A percentile compares a stretch with the other conserved stretches of the same genome.
Conservation (phyloP, 2,329 filamentous ascomycete species). For the Dothideomycetidae sp. region DNA sequence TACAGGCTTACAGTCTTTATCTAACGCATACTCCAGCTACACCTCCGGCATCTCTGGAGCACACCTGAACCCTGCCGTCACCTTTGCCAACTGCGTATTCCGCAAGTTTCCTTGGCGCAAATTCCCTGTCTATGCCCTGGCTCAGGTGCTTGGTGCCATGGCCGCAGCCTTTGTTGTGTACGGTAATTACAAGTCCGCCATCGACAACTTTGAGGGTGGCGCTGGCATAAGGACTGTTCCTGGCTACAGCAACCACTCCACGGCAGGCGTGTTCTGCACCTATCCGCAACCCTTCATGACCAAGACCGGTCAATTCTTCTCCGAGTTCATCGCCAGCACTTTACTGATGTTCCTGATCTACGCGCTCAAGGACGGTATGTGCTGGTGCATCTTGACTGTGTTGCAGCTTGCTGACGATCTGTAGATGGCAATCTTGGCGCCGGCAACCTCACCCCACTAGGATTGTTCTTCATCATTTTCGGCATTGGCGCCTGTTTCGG, state of each 20-base stretch:
- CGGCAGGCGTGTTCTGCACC: conserved; percentile 55
- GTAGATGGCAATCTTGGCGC: conserved; percentile 21
- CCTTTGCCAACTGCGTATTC: conserved; percentile 53
- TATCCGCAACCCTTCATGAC: conserved; percentile 51
- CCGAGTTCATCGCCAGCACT: conserved; percentile 51
- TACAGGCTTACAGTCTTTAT: conserved; percentile 51
- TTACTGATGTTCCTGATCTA: conserved; percentile 59
- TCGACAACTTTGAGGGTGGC: conserved; percentile 48
- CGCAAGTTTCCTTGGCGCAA: conserved; percentile 55
- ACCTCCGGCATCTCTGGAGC: conserved; percentile 50
- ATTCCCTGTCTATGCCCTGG: conserved; percentile 51
- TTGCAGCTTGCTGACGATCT: background rate
- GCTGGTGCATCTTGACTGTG: background rate
- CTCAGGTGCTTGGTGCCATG: conserved; percentile 55
- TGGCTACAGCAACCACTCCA: conserved; percentile 37
- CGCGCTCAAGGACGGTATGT: conserved; percentile 43
- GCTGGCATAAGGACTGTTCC: conserved; percentile 48
- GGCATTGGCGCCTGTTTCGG: conserved; percentile 54
- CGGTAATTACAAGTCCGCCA: conserved; percentile 41
- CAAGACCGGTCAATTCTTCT: conserved; percentile 53
- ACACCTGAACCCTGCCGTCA: conserved; percentile 55
- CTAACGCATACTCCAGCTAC: conserved; percentile 55
- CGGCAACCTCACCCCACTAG: conserved; percentile 40
- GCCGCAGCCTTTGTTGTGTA: conserved; percentile 35
- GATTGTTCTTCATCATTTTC: conserved; percentile 52